phyloP scores from a whole-genome alignment of 2,329 filamentous ascomycete species.

The Harringtonia lauricola region DNA sequence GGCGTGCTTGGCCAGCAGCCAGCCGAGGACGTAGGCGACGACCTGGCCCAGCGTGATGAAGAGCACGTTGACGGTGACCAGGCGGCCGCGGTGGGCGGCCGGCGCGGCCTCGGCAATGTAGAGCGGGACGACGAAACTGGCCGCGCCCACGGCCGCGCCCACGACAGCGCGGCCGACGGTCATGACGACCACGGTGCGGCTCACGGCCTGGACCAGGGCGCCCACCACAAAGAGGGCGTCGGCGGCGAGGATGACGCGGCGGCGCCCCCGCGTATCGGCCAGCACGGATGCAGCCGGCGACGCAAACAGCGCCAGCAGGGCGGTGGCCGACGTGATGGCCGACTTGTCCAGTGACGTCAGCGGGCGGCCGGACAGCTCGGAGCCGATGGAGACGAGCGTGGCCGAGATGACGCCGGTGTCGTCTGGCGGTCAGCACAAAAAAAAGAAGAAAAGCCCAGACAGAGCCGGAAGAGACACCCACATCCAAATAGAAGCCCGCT shows the following conservation, averaged over 20 bases:
- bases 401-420: constrained; percentile 61
- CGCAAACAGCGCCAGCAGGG: constrained; percentile 51
- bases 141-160: constrained; percentile 62
- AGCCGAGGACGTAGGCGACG: constrained; percentile 76
- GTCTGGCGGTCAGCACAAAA: constrained; percentile 26
- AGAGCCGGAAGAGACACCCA: constrained; percentile 21
- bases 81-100: constrained; percentile 59
- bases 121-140: constrained; percentile 73
- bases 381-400: constrained; percentile 52
- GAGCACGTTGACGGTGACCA: constrained; percentile 73
- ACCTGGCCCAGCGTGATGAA: constrained; percentile 86
- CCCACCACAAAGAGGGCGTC: constrained; percentile 59
- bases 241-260: constrained; percentile 50
- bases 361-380: constrained; percentile 42
- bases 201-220: constrained; percentile 52
- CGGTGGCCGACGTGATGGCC: constrained; percentile 58
- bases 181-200: constrained; percentile 50
- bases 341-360: constrained; percentile 57
- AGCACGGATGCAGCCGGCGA: constrained; percentile 55
- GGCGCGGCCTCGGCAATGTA: constrained; percentile 85
- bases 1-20: constrained; percentile 52
- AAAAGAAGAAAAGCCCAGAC: constrained; percentile 2
- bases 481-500: constrained; percentile 60
- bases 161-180: constrained; percentile 57
- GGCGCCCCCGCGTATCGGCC: constrained; percentile 50